Conservation (phyloP, 225 moss, liverwort and hornwort species). For the Ulota crispa region DNA sequence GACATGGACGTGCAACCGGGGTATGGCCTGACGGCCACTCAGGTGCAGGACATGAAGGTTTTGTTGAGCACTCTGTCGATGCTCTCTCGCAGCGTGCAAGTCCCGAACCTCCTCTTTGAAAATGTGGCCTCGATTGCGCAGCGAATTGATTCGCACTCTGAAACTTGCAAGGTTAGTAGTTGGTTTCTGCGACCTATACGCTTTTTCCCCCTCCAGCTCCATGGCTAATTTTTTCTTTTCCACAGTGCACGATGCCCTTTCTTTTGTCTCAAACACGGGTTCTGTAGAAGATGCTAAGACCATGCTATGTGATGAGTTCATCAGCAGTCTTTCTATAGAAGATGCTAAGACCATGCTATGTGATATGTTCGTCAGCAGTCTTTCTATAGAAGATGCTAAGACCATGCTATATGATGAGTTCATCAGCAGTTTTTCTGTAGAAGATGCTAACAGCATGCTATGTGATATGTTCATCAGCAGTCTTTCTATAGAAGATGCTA, state of each 20-base stretch:
- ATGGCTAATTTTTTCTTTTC: not conserved
- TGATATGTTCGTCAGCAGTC: not conserved
- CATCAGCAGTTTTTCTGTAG: not conserved
- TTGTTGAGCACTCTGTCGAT: slow-evolving; percentile 53
- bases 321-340: not conserved
- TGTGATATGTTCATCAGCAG: not conserved
- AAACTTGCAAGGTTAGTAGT: slow-evolving; percentile 29
- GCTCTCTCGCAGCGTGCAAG: slow-evolving; percentile 52
- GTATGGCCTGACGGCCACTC: slow-evolving; percentile 28
- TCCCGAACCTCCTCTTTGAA: slow-evolving; percentile 40
- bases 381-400: not conserved
- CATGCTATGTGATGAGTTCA: not conserved
- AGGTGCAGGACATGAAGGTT: slow-evolving; percentile 62
- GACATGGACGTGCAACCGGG: slow-evolving; percentile 26
- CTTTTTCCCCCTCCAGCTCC: slow-evolving; percentile 1
- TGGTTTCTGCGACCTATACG: slow-evolving; percentile 12
- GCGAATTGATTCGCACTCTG: not conserved
- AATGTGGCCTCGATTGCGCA: slow-evolving; percentile 39
- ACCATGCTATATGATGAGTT: not conserved
- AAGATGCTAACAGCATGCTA: not conserved
- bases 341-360: not conserved
- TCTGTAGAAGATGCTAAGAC: not conserved
- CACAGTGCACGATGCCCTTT: not conserved
- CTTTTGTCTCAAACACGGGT: not conserved
- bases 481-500: not conserved